A percentile compares a stretch with the other conserved stretches of the same genome.
Conservation (phyloP, 2,329 filamentous ascomycete genomes). For the Aspergillus fischeri region DNA sequence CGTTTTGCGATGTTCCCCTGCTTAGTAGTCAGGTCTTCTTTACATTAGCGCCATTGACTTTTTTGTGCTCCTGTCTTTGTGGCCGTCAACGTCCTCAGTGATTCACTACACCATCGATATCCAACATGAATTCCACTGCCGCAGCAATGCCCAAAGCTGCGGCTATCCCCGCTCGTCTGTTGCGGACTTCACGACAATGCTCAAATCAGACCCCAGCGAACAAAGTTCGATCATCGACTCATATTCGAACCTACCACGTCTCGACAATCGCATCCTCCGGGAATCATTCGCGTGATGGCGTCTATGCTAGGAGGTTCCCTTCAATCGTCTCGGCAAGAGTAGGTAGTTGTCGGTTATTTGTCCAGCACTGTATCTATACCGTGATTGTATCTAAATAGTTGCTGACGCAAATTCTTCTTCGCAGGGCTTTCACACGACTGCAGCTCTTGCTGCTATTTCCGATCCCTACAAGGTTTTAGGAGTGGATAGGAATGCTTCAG, state of each 20-base stretch:
- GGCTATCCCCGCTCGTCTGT: constrained; percentile 39
- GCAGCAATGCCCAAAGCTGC: constrained; percentile 41
- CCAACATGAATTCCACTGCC: constrained; percentile 38
- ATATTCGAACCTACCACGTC: constrained; percentile 36
- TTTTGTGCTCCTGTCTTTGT: not conserved
- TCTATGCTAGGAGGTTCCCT: constrained; percentile 21
- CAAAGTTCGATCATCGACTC: constrained; percentile 27
- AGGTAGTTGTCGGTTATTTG: constrained; percentile 14
- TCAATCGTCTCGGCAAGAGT: constrained; percentile 28
- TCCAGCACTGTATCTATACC: not conserved
- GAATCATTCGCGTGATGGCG: constrained; percentile 24
- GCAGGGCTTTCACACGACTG: constrained; percentile 43
- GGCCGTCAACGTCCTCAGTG: not conserved
- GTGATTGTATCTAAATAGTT: not conserved
- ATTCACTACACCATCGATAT: constrained; percentile 13
- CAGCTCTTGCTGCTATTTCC: constrained; percentile 63
- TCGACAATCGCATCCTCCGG: constrained; percentile 21
- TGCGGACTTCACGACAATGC: constrained; percentile 39
- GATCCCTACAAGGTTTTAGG: constrained; percentile 88
- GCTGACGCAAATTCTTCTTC: constrained; percentile 1
- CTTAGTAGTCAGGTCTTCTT: constrained; percentile 9
- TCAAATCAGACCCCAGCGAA: constrained; percentile 30
- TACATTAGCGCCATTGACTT: not conserved
- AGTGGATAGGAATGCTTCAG: constrained; percentile 73
- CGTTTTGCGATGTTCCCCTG: constrained; percentile 1